Evolutionary conservation across 2,329 filamentous ascomycete species (phyloP), one percentile per base, ranked within the genome.

Genomic region (Tolypocladium ophioglossoides): DNA sequence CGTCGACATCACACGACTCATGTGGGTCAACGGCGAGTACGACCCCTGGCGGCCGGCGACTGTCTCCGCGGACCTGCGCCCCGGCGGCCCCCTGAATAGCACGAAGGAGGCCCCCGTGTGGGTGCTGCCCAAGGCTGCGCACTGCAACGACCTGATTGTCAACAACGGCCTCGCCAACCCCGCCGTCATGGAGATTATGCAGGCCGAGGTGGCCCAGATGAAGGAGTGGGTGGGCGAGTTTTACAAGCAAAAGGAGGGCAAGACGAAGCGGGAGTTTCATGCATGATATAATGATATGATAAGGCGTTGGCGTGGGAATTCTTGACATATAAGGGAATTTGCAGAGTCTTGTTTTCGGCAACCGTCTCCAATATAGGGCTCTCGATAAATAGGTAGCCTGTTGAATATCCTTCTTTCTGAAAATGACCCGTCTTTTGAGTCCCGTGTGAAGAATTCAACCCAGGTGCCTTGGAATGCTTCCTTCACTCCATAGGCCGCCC

Each of bases 1-100:
- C 27, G 73, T 71, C 39, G 67, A 79, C 53, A 77, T 75, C 2
- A 77, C 74, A 18, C 74, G 80, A 2, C 67, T 86, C 24, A 71
- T 84, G 30, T 84, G 76, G 71, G 72, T 75, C 7, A 84, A 84
- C 59, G 82, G 77, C 46, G 72, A 81, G 64, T 78, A 71, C 54
- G 82, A 85, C 62, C 82, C 82, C 7, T 85, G 82, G 82, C 71
- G 75, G 37, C 74, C 78, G 4, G 73, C 76, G 0, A 74, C 74
- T 4, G 74, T 84, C 0, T 76, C 74, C 1, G 78, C 78, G 20
- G 69, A 73, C 30, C 74, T 75, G 62, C 71, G 80, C 22, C 78
- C 80, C 0, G 77, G 74, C 7, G 82, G 82, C 0, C 78, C 80
- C 1, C 64, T 83, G 18, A 16, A 65, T 53, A 74, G 74, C 12